Base-by-base conservation (phyloP, 2,329 filamentous ascomycete species). In the Penicillium sp. region DNA sequence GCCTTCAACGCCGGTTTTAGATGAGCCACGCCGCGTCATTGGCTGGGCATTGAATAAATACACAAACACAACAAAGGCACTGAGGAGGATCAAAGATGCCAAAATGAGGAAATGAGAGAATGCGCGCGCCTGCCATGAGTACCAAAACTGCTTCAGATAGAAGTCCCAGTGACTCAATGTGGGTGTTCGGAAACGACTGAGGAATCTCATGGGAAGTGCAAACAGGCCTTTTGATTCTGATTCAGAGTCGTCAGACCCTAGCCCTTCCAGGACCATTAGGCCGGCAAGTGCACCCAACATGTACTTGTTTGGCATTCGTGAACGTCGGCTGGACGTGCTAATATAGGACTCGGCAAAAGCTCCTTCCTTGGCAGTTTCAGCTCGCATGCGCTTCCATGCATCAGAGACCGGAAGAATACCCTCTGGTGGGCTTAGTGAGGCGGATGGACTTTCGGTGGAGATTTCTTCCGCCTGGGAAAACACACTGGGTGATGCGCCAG, bases 271-370 rank as follows among this genome's bases (percentile, higher is more conserved):
- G 29, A 96, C 80, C 91, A 97, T 95, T 14, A 97, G 76, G 12
- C 89, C 90, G 19, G 91, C 92, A 51, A 97, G 80, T 14, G 91
- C 92, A 35, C 92, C 92, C 4, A 96, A 84, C 88, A 96, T 93
- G 57, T 96, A 78, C 72, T 95, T 95, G 63, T 79, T 81, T 60
- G 75, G 70, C 53, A 83, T 71, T 57, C 78, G 75, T 30, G 78
- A 77, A 36, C 75, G 72, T 54, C 68, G 68, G 14, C 71, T 69
- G 13, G 74, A 72, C 37, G 70, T 71, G 50, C 73, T 65, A 13
- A 70, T 67, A 37, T 70, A 69, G 36, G 71, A 75, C 37, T 73
- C 65, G 3, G 67, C 67, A 48, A 65, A 74, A 8, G 65, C 53
- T 27, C 65, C 64, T 38, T 68, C 61, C 30, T 62, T 65, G 0